These are phyloP conservation scores for Neurospora sp. DNA, from an alignment of 495 filamentous ascomycete genomes.

Conservation along the genomic window DNA sequence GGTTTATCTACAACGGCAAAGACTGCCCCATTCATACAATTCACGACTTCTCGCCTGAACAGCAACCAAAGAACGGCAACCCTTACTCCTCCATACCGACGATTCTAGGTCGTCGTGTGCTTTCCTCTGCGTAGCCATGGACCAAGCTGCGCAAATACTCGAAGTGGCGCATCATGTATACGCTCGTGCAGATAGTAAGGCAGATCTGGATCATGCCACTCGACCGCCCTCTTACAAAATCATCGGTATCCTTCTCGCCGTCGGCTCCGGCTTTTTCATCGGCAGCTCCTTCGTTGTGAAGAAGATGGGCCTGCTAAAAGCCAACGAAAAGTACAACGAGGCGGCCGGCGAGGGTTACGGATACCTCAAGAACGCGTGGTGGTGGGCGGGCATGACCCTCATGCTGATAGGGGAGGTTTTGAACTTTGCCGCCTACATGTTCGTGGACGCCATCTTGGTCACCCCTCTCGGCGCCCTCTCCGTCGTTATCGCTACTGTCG, in stretches of 20 bases:
- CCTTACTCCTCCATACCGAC: not conserved
- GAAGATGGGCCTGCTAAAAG: conserved; percentile 80
- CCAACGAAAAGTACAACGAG: conserved; percentile 94
- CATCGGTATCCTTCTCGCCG: conserved; percentile 76
- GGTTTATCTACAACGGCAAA: not conserved
- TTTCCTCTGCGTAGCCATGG: conserved; percentile 23
- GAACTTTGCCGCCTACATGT: conserved; percentile 96
- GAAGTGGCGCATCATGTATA: conserved; percentile 31
- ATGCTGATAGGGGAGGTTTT: conserved; percentile 97
- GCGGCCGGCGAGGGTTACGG: conserved; percentile 95
- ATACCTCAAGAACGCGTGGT: conserved; percentile 90
- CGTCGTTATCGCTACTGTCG: conserved; percentile 85
- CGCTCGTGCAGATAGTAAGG: conserved; percentile 23
- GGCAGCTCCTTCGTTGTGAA: conserved; percentile 93
- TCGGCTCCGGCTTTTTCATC: conserved; percentile 87
- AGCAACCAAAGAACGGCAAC: not conserved
- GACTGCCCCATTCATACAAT: not conserved
- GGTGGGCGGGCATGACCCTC: conserved; percentile 94
- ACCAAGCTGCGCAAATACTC: conserved; percentile 28
- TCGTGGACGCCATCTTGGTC: conserved; percentile 93
- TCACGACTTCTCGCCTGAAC: not conserved
- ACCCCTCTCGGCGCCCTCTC: conserved; percentile 91
- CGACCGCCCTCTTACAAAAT: conserved; percentile 60
- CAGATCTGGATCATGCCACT: conserved; percentile 1
- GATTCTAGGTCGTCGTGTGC: conserved; percentile 13